Conservation (phyloP, 805 yeast genomes). For the Spathaspora gorwiae region DNA sequence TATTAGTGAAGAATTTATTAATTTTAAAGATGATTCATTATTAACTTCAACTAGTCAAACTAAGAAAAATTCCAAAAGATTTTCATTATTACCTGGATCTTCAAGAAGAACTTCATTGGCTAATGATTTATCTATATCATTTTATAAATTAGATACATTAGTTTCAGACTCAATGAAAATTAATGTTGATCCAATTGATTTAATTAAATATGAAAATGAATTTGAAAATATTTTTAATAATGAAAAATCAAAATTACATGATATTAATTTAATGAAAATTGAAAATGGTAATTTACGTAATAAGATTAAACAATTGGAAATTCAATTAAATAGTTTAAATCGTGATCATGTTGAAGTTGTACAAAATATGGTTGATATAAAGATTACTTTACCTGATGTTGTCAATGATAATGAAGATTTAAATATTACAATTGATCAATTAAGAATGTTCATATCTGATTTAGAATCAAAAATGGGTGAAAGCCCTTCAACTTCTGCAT, state of each 20-base stretch:
- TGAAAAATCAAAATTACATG: conserved; percentile 62
- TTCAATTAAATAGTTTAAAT: conserved; percentile 63
- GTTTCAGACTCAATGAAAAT: conserved; percentile 76
- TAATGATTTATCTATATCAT: conserved; percentile 6
- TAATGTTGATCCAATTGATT: conserved; percentile 64
- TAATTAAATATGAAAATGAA: conserved; percentile 69
- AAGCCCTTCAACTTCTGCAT: conserved; percentile 1
- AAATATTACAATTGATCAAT: conserved; percentile 34
- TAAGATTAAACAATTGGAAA: conserved; percentile 70
- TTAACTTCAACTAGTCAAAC: background rate
- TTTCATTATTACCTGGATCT: conserved; percentile 18
- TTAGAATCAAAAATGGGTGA: conserved; percentile 32
- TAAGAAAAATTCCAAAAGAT: conserved; percentile 11
- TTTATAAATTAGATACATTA: conserved; percentile 66
- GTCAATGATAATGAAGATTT: conserved; percentile 70
- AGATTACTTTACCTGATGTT: conserved; percentile 69
- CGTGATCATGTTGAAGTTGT: conserved; percentile 83
- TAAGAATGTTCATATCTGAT: conserved; percentile 30
- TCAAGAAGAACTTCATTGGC: conserved; percentile 14
- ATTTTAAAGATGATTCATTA: conserved; percentile 7
- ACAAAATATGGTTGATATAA: conserved; percentile 78
- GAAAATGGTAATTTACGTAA: conserved; percentile 69
- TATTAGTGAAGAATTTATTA: conserved; percentile 37
- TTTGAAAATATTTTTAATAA: conserved; percentile 65
- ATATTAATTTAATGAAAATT: conserved; percentile 53